Base-by-base conservation (phyloP, 768 basidiomycete genomes). In the Phallus indusiatus region DNA sequence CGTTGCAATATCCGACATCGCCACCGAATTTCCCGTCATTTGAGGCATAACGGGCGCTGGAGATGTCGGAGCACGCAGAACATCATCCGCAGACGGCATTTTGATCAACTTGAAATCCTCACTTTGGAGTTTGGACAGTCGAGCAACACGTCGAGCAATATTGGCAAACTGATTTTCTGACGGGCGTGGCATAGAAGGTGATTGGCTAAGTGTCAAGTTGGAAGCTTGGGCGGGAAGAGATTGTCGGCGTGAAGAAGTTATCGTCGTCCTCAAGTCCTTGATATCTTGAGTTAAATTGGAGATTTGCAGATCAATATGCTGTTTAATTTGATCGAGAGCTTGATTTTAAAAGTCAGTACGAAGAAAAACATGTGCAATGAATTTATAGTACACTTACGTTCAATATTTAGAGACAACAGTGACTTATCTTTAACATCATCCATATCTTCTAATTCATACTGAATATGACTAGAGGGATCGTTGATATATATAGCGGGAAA, bases 291-390 rank as follows among this genome's bases (percentile, higher is more conserved):
- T 84, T 17, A 99, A 75, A 0, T 75, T 75, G 0, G 89, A 84
- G 62, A 99, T 94, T 66, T 95, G 94, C 1, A 83, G 67, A 67
- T 99, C 95, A 64, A 99, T 94, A 69, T 99, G 95, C 67, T 97
- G 93, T 69, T 95, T 97, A 71, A 99, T 95, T 70, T 98, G 95
- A 72, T 99, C 94, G 56, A 98, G 84, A 21, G 93, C 95, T 99
- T 65, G 18, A 42, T 7, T 55, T 37, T 22, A 6, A 55, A 57
- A 10, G 16, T 14, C 37, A 48, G 64, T 14, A 49, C 35, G n/a
- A n/a, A n/a, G n/a, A n/a, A 60, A 49, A 49, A 47, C 5, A 47
- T 9, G 28, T 28, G 7, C 28, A 3, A 28, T 28, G 28, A 28
- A 7, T 2, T 28, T 18, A 48, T 48, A 11, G 21, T 17, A 18